Evolutionary conservation across 2,329 filamentous ascomycete genomes (phyloP).

Genomic region (Cadophora malorum): DNA sequence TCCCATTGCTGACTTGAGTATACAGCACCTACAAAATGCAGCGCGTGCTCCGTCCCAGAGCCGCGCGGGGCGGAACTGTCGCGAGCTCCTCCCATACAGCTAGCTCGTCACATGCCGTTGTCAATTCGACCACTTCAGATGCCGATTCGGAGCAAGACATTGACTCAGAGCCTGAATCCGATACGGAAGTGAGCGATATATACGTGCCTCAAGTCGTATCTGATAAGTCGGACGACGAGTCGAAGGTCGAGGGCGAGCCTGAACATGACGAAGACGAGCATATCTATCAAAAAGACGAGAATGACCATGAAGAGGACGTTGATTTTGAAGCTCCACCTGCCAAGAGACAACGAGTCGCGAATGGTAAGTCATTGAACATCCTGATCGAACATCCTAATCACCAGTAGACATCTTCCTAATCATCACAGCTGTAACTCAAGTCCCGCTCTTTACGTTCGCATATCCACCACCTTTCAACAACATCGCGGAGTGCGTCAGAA

Average conservation of each 20-base stretch:
- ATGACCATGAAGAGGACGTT: neutral
- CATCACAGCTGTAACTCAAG: neutral
- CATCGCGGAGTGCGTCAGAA: no score
- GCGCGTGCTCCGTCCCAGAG: neutral
- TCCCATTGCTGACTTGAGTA: neutral
- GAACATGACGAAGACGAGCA: neutral
- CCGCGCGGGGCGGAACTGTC: no score
- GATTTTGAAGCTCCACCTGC: neutral
- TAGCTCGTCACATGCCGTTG: neutral
- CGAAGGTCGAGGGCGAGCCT: neutral
- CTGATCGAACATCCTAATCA: neutral
- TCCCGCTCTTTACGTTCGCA: neutral
- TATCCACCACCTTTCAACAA: neutral
- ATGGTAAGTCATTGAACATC: neutral
- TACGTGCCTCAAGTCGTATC: neutral
- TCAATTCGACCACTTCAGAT: no score
- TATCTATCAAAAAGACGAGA: neutral
- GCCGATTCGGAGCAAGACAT: no score
- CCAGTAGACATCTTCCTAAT: neutral
- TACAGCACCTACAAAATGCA: neutral
- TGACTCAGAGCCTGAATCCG: no score
- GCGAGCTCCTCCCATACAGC: neutral
- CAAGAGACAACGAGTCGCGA: neutral
- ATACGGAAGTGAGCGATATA: no score
- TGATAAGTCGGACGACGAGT: neutral